phyloP scores from a whole-genome alignment of 2,329 filamentous ascomycete species.

The Celoporthe dispersa region DNA sequence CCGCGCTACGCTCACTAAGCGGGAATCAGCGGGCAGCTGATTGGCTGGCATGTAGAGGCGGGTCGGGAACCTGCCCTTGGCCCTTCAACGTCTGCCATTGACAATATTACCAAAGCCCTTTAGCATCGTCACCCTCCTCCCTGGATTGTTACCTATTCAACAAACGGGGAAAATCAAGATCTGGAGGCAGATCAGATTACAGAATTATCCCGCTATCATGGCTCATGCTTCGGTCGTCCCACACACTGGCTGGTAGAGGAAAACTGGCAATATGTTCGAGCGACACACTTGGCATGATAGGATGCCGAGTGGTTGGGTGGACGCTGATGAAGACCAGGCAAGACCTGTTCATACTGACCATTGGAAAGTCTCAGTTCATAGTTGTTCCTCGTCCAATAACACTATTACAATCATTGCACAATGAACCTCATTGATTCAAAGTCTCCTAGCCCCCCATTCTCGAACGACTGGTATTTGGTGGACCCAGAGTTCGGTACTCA shows the following conservation, averaged over 20 bases:
- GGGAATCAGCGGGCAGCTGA: slow-evolving; percentile 6
- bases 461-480: too few species aligned
- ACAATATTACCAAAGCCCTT: neutral
- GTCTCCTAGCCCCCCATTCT: too few species aligned
- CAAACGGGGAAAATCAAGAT: neutral
- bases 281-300: neutral
- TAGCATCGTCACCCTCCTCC: neutral
- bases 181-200: neutral
- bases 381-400: neutral
- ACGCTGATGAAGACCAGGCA: neutral
- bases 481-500: neutral
- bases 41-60: neutral
- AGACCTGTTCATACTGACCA: neutral
- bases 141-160: neutral
- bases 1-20: slow-evolving; percentile 16
- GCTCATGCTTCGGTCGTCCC: neutral
- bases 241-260: neutral
- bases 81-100: neutral
- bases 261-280: neutral
- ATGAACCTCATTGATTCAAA: neutral
- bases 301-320: neutral
- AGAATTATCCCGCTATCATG: neutral
- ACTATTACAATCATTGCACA: neutral
- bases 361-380: neutral
- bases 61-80: neutral